phyloP scores from a whole-genome alignment of 225 moss, liverwort and hornwort genomes.

The Polytrichum commune region DNA sequence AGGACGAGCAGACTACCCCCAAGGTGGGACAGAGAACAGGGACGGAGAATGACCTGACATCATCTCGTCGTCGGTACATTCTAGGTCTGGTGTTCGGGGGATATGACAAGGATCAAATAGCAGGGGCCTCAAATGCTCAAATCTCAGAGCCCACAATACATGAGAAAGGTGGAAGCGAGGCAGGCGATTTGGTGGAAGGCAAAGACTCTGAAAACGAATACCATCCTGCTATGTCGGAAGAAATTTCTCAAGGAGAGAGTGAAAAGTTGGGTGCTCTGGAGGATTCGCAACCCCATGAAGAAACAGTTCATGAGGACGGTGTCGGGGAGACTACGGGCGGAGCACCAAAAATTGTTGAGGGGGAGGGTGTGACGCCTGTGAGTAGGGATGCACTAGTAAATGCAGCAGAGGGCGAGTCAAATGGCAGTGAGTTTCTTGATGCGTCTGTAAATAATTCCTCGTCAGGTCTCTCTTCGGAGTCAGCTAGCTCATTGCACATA shows the following conservation, averaged over 20 bases:
- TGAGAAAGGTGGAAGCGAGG: neutral
- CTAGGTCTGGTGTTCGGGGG: slow-evolving; percentile 6
- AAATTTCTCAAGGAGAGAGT: neutral
- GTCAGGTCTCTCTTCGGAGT: neutral
- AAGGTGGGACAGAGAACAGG: slow-evolving; percentile 7
- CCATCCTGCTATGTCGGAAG: neutral
- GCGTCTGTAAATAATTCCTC: neutral
- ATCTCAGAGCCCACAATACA: neutral
- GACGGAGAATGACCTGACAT: neutral
- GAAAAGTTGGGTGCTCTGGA: neutral
- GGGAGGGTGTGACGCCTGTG: neutral
- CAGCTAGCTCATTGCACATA: neutral
- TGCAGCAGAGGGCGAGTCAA: neutral
- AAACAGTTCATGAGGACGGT: neutral
- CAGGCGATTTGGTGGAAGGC: neutral
- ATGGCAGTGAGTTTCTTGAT: neutral
- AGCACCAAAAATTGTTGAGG: neutral
- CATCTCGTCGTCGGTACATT: slow-evolving; percentile 8
- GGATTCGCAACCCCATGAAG: neutral
- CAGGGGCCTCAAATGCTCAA: slow-evolving; percentile 6
- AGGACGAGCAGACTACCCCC: slow-evolving; percentile 1
- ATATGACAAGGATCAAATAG: slow-evolving; percentile 12
- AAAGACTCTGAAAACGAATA: slow-evolving; percentile 4
- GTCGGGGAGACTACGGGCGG: neutral
- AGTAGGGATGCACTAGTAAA: neutral